These are phyloP conservation scores for Ophiostoma piceae DNA, from an alignment of 2,329 filamentous ascomycete genomes.

Conservation along the genomic window DNA sequence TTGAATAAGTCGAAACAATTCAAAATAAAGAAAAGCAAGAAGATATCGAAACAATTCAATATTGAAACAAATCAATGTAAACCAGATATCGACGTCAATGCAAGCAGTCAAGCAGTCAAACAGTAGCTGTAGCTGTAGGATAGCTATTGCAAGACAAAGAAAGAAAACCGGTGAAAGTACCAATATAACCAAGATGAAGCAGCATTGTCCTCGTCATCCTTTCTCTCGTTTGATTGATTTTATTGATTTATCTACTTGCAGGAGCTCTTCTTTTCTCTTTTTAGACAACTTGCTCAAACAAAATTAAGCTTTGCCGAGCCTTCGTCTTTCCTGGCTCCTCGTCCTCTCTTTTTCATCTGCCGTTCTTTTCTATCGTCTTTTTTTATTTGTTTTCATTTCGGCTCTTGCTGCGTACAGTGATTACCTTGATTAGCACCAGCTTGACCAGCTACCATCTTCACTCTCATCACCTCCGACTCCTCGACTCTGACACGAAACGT, in stretches of 20 bases:
- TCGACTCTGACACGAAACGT: background rate
- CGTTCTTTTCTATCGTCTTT: background rate
- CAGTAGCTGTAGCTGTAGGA: background rate
- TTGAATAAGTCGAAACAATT: background rate
- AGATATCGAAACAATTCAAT: too few species aligned
- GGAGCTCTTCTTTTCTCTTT: background rate
- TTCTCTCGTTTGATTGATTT: background rate
- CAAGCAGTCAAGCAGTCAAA: background rate
- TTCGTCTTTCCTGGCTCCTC: background rate
- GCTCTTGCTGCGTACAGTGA: background rate
- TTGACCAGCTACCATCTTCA: too few species aligned
- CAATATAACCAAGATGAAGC: background rate
- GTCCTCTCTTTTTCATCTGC: background rate
- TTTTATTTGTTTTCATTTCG: background rate
- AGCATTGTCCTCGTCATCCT: background rate
- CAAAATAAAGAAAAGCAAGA: background rate
- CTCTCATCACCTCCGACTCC: background rate
- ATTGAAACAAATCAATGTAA: background rate
- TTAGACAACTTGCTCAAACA: background rate
- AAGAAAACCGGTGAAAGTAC: background rate
- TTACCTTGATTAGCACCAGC: too few species aligned
- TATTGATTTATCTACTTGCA: background rate
- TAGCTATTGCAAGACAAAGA: background rate
- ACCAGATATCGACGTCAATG: background rate
- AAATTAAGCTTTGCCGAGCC: slow-evolving; percentile 5